These are phyloP conservation scores for Stereocaulon alpinum DNA, from an alignment of 495 filamentous ascomycete genomes.

Conservation along the genomic window DNA sequence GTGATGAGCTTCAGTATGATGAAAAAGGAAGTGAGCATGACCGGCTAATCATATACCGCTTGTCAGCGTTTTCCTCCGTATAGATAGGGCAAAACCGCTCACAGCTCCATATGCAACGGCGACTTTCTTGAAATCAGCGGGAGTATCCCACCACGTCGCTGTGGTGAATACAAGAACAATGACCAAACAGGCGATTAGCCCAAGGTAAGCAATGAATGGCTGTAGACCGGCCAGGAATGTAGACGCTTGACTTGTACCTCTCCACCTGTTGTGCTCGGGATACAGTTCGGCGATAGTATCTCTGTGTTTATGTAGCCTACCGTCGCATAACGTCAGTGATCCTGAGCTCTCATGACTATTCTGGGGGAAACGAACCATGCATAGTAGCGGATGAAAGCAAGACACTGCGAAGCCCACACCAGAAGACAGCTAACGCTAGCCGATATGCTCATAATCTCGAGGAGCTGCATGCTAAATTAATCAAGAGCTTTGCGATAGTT, in stretches of 20 bases:
- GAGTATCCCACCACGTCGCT: constrained; percentile 15
- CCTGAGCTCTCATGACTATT: neutral
- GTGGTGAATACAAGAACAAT: constrained; percentile 17
- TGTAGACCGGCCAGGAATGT: constrained; percentile 15
- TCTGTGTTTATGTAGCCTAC: constrained; percentile 17
- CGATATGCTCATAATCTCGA: constrained; percentile 31
- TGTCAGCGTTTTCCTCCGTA: neutral
- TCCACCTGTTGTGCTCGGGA: constrained; percentile 1
- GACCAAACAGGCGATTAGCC: constrained; percentile 9
- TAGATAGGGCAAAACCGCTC: neutral
- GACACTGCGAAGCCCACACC: constrained; percentile 36
- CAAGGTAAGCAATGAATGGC: constrained; percentile 12
- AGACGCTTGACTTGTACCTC: constrained; percentile 6
- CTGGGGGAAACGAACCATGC: neutral
- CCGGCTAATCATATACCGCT: neutral
- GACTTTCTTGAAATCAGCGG: constrained; percentile 6
- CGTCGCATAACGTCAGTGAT: neutral
- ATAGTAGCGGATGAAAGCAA: constrained; percentile 36
- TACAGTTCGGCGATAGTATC: constrained; percentile 13
- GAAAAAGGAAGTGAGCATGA: constrained; percentile 7
- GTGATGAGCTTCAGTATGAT: neutral
- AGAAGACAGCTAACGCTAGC: constrained; percentile 33
- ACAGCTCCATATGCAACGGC: constrained; percentile 13
- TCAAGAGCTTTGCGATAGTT: constrained; percentile 10
- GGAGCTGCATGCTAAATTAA: constrained; percentile 22